Evolutionary conservation across 2,329 filamentous ascomycete species (phyloP).

Genomic region (Neonectria neomacrospora): DNA sequence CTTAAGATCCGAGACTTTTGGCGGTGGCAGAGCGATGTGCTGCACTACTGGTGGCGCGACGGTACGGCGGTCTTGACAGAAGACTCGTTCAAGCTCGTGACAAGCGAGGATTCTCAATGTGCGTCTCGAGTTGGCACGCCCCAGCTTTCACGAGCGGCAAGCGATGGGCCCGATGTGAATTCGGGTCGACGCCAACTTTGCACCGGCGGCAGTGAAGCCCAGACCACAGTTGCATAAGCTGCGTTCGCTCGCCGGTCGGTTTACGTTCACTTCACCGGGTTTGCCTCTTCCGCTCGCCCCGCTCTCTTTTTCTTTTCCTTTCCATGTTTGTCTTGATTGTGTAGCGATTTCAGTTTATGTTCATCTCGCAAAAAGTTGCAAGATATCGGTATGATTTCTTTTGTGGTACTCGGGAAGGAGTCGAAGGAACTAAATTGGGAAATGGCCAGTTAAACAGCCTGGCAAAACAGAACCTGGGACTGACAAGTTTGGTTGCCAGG

Average conservation of each 20-base stretch:
- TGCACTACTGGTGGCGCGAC: slow-evolving; percentile 53
- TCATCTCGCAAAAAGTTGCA: neutral
- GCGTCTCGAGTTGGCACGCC: slow-evolving; percentile 43
- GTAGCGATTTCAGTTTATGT: slow-evolving; percentile 3
- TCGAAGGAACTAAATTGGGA: slow-evolving; percentile 22
- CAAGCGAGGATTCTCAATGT: slow-evolving; percentile 40
- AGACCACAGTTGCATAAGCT: slow-evolving; percentile 23
- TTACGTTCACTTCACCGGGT: neutral
- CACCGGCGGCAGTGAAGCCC: slow-evolving; percentile 24
- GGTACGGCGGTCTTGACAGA: slow-evolving; percentile 35
- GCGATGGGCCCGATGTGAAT: slow-evolving; percentile 36
- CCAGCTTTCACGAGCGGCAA: slow-evolving; percentile 44
- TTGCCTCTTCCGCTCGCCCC: neutral
- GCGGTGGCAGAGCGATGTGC: slow-evolving; percentile 53
- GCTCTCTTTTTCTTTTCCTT: neutral
- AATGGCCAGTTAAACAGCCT: slow-evolving; percentile 22
- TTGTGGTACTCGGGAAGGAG: slow-evolving; percentile 5
- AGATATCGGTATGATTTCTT: slow-evolving; percentile 3
- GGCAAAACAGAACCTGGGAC: slow-evolving; percentile 26
- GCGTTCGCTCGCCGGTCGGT: neutral
- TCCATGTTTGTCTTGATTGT: neutral
- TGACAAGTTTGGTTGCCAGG: slow-evolving; percentile 4
- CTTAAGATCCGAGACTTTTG: slow-evolving; percentile 49
- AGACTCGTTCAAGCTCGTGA: slow-evolving; percentile 27
- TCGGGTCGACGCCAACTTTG: slow-evolving; percentile 19